These are phyloP conservation scores for Kodamaea neixiangensis DNA, from an alignment of 805 yeast species.

Conservation along the genomic window DNA sequence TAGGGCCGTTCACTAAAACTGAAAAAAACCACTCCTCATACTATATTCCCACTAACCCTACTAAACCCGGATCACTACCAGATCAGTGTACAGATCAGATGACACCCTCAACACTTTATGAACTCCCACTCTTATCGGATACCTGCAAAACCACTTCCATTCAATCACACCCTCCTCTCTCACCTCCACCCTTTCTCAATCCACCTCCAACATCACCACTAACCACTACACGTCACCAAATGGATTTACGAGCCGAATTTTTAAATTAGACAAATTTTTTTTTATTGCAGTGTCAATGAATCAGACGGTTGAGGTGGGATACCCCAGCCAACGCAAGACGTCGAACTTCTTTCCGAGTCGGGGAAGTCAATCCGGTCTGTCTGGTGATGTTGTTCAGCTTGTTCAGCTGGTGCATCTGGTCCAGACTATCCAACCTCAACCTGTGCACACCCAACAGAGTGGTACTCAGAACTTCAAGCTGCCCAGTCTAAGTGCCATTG, in stretches of 20 bases:
- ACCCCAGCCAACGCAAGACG: conserved; percentile 12
- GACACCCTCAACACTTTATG: too few relatives aligned
- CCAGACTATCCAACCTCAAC: not conserved
- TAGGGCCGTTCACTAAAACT: too few relatives aligned
- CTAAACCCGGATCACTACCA: too few relatives aligned
- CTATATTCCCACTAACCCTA: too few relatives aligned
- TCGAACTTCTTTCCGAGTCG: conserved; percentile 19
- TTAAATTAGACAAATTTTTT: not conserved
- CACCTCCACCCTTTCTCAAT: not conserved
- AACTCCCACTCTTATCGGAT: too few relatives aligned
- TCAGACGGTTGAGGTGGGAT: conserved; percentile 3
- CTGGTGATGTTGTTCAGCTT: not conserved
- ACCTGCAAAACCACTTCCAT: not conserved
- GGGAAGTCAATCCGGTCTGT: not conserved
- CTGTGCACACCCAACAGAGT: not conserved
- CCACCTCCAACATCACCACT: not conserved
- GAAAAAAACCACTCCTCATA: too few relatives aligned
- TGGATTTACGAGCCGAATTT: not conserved
- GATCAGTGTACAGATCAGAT: too few relatives aligned
- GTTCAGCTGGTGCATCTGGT: not conserved
- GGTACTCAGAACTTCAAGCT: not conserved
- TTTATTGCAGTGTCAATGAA: not conserved
- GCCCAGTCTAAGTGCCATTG: not conserved
- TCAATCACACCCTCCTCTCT: not conserved
- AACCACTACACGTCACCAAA: not conserved